Percentiles rank a stretch among this genome's conserved stretches.
Evolutionary conservation across 2,329 filamentous ascomycete genomes (phyloP).

Genomic region (Mycosphaerelloides madeirae): DNA sequence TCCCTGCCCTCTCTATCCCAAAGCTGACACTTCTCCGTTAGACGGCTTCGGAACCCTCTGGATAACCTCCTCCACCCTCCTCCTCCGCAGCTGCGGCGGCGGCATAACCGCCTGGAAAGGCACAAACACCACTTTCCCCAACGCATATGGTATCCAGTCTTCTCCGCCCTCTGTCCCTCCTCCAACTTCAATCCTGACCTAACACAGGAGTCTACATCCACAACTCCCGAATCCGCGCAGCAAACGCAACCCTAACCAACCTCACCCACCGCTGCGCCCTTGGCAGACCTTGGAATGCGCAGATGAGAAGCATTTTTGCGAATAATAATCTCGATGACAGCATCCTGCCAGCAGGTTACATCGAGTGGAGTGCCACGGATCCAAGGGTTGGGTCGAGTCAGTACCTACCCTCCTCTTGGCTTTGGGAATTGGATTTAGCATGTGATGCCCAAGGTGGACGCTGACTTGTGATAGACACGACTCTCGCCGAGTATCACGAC

Average conservation of each 20-base stretch:
- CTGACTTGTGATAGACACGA: conserved; percentile 41
- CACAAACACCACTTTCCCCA: conserved; percentile 45
- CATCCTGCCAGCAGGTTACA: conserved; percentile 53
- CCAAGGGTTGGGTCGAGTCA: conserved; percentile 35
- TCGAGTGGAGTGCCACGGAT: conserved; percentile 46
- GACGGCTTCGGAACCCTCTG: conserved; percentile 57
- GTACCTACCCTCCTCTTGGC: no score
- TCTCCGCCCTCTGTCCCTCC: no score
- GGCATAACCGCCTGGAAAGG: conserved; percentile 68
- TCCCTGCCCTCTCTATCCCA: not conserved
- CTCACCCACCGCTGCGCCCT: conserved; percentile 51
- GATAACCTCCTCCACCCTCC: conserved; percentile 52
- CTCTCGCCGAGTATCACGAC: conserved; percentile 53
- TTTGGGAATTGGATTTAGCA: no score
- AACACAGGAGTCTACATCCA: conserved; percentile 64
- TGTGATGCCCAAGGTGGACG: not conserved
- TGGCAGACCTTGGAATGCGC: conserved; percentile 59
- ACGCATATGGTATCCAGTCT: not conserved
- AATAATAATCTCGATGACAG: conserved; percentile 52
- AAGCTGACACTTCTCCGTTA: not conserved
- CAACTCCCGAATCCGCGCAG: conserved; percentile 50
- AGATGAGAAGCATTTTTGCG: conserved; percentile 55
- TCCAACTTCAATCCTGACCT: not conserved
- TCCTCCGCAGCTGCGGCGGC: conserved; percentile 58
- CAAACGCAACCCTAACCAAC: conserved; percentile 43